Conservation (phyloP, 1,284 basidiomycete genomes). For the Rhodotorula sp. region DNA sequence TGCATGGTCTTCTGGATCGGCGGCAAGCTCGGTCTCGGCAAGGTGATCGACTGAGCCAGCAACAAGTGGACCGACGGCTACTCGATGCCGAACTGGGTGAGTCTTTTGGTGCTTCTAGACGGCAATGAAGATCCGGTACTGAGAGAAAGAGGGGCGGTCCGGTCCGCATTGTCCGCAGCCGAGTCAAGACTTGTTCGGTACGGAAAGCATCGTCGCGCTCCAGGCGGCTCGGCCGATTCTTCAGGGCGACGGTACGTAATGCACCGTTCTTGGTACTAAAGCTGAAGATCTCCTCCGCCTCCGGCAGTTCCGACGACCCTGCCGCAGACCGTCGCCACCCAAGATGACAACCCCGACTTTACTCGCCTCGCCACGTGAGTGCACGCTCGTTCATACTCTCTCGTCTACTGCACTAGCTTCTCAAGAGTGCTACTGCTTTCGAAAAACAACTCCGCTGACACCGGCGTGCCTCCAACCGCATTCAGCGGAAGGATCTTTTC, state of each 20-base stretch:
- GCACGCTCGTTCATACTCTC: background rate
- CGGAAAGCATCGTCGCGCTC: constrained; percentile 1
- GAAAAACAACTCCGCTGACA: too few species aligned
- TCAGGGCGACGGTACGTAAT: background rate
- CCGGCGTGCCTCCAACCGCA: background rate
- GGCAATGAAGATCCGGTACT: too few species aligned
- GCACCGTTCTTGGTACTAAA: too few species aligned
- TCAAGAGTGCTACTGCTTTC: too few species aligned
- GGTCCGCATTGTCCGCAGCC: constrained; percentile 2
- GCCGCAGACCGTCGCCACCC: constrained; percentile 2
- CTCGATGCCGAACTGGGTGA: constrained; percentile 26
- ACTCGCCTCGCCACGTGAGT: constrained; percentile 18
- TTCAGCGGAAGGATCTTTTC: constrained; percentile 26
- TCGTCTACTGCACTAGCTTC: too few species aligned
- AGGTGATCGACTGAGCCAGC: constrained; percentile 10
- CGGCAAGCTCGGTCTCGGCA: background rate
- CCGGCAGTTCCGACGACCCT: constrained; percentile 13
- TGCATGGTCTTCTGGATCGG: constrained; percentile 13
- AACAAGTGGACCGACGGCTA: constrained; percentile 13
- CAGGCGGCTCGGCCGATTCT: constrained; percentile 9
- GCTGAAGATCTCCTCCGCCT: too few species aligned
- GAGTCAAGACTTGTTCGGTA: constrained; percentile 20
- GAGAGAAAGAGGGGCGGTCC: background rate
- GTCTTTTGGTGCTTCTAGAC: background rate
- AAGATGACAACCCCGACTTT: constrained; percentile 24